Evolutionary conservation across 257 asterid genomes (phyloP).

Genomic region (Agastache rugosa): DNA sequence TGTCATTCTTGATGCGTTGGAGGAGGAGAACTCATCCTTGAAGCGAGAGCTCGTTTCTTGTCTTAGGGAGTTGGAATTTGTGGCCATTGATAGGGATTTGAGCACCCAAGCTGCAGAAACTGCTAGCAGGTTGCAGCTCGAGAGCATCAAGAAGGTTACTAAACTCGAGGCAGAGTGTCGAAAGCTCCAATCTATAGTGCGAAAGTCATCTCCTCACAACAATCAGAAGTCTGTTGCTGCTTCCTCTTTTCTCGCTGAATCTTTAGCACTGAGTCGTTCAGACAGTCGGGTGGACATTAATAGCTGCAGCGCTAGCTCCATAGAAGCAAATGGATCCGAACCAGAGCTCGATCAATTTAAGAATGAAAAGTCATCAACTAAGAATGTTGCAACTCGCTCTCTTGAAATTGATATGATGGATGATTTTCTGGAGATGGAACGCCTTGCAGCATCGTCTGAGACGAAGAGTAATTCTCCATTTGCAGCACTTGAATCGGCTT

Average conservation of each 20-base stretch:
- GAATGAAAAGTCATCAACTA: slow-evolving; percentile 50
- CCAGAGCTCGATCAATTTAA: slow-evolving; percentile 58
- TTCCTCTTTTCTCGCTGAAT: slow-evolving; percentile 48
- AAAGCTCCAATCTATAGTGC: slow-evolving; percentile 55
- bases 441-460: slow-evolving; percentile 66
- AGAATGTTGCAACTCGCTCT: slow-evolving; percentile 38
- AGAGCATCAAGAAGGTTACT: slow-evolving; percentile 60
- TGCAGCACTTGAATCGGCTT: slow-evolving; percentile 32
- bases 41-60: slow-evolving; percentile 55
- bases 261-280: slow-evolving; percentile 46
- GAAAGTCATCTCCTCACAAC: slow-evolving; percentile 48
- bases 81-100: slow-evolving; percentile 64
- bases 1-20: slow-evolving; percentile 55
- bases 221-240: slow-evolving; percentile 45
- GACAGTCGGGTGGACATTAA: slow-evolving; percentile 44
- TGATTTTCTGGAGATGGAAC: slow-evolving; percentile 91
- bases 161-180: slow-evolving; percentile 77
- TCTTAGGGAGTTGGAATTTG: slow-evolving; percentile 51
- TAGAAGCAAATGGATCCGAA: slow-evolving; percentile 37
- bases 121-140: slow-evolving; percentile 68
- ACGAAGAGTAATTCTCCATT: slow-evolving; percentile 29
- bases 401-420: slow-evolving; percentile 80
- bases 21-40: slow-evolving; percentile 56
- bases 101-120: slow-evolving; percentile 70
- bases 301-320: slow-evolving; percentile 27